These are phyloP conservation scores for Acacia pycnantha DNA, from an alignment of 331 rosid genomes.

Conservation along the genomic window DNA sequence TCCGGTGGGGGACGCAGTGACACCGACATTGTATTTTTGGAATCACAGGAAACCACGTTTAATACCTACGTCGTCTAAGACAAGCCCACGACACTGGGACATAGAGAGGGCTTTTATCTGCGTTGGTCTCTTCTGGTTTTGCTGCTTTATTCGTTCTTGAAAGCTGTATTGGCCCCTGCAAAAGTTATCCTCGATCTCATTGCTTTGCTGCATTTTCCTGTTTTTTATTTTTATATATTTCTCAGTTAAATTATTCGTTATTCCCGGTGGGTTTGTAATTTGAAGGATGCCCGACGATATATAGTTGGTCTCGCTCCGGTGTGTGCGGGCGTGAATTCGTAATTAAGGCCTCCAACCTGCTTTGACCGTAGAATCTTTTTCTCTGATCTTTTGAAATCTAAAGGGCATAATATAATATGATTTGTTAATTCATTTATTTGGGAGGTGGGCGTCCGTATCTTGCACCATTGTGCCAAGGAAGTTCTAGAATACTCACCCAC, in stretches of 20 bases:
- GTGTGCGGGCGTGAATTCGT: background rate
- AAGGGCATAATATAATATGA: background rate
- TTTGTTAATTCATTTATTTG: background rate
- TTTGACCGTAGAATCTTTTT: conserved; percentile 32
- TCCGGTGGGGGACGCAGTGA: background rate
- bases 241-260: conserved; percentile 22
- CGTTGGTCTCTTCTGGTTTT: conserved; percentile 20
- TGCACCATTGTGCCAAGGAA: conserved; percentile 22
- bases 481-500: conserved; percentile 36
- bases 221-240: background rate
- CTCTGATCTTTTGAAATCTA: background rate
- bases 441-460: background rate
- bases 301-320: too few species aligned
- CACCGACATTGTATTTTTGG: conserved; percentile 18
- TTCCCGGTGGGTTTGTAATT: conserved; percentile 23
- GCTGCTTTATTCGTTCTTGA: conserved; percentile 52
- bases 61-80: conserved; percentile 21
- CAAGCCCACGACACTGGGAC: conserved; percentile 23
- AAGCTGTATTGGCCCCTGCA: conserved; percentile 45
- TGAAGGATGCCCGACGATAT: background rate
- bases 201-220: conserved; percentile 20
- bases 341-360: background rate
- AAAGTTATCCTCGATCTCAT: conserved; percentile 39
- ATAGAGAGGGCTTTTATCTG: conserved; percentile 11
- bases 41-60: conserved; percentile 11